These are phyloP conservation scores for Leccinum insolens DNA, from an alignment of 1,284 basidiomycete genomes.

Conservation along the genomic window DNA sequence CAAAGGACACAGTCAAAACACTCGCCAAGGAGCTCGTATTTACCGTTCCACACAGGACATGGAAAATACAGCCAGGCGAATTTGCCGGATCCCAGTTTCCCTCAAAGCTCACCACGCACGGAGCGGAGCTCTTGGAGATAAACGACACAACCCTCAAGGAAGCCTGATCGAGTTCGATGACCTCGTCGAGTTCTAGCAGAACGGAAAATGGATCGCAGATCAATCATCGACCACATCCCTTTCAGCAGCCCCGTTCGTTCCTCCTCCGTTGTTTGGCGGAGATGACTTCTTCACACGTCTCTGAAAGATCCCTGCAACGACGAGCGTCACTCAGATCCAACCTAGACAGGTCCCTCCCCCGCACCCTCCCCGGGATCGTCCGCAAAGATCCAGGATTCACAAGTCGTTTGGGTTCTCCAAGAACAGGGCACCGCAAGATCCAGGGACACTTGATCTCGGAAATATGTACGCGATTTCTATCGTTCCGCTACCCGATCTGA, in stretches of 20 bases:
- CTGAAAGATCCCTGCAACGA: slow-evolving; percentile 25
- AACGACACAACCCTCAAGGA: slow-evolving; percentile 56
- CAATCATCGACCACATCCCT: slow-evolving; percentile 15
- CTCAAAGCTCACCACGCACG: slow-evolving; percentile 41
- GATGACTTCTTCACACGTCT: slow-evolving; percentile 64
- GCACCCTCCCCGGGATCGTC: slow-evolving; percentile 28
- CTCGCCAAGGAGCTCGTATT: slow-evolving; percentile 43
- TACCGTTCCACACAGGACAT: slow-evolving; percentile 54
- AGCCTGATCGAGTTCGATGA: slow-evolving; percentile 61
- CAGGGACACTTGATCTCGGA: slow-evolving; percentile 83
- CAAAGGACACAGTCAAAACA: slow-evolving; percentile 47
- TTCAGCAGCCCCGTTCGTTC: slow-evolving; percentile 26
- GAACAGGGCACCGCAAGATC: slow-evolving; percentile 46
- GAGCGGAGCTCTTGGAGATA: slow-evolving; percentile 41
- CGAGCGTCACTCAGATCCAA: slow-evolving; percentile 29
- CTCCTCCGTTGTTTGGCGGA: slow-evolving; percentile 56
- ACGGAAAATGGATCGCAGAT: slow-evolving; percentile 55
- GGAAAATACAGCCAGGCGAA: slow-evolving; percentile 53
- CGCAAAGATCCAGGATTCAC: slow-evolving; percentile 27
- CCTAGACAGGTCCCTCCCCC: slow-evolving; percentile 31
- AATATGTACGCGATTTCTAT: slow-evolving; percentile 66
- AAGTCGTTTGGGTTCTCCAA: slow-evolving; percentile 34
- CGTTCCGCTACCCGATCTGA: slow-evolving; percentile 10
- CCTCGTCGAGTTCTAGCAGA: slow-evolving; percentile 61
- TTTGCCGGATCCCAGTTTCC: slow-evolving; percentile 42